phyloP scores from a whole-genome alignment of 352 stramenopile species.

The Phytopythium kandeliae region DNA sequence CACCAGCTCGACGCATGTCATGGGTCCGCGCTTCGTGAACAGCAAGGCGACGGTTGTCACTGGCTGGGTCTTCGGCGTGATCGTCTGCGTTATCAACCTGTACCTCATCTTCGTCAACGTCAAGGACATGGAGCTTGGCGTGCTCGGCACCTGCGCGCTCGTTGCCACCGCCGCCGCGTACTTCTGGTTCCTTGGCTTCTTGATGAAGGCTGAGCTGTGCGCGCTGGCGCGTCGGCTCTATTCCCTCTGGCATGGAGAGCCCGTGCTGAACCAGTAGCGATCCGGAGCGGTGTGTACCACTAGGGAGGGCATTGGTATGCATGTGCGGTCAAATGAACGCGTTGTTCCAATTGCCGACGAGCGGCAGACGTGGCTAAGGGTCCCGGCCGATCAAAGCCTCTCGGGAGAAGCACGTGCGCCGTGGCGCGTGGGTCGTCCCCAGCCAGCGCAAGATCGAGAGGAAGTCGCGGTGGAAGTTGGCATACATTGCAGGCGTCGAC shows the following conservation, averaged over 20 bases:
- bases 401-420: too few relatives aligned
- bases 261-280: constrained; percentile 3
- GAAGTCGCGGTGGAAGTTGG: too few relatives aligned
- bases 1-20: constrained; percentile 67
- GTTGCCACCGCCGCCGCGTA: constrained; percentile 36
- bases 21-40: constrained; percentile 73
- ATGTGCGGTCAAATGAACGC: background rate
- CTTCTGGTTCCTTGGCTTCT: constrained; percentile 70
- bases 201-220: constrained; percentile 37
- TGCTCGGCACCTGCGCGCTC: constrained; percentile 23
- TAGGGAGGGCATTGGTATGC: background rate
- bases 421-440: too few relatives aligned
- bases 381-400: too few relatives aligned
- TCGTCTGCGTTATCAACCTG: constrained; percentile 76
- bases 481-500: too few relatives aligned
- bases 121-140: constrained; percentile 34
- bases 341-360: too few relatives aligned
- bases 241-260: background rate
- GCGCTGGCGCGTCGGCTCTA: background rate
- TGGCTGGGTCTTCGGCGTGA: constrained; percentile 47
- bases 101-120: constrained; percentile 73
- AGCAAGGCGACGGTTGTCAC: constrained; percentile 28
- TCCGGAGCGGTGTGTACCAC: background rate
- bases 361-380: too few relatives aligned
- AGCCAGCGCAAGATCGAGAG: too few relatives aligned